These are phyloP conservation scores for Inonotus obliquus DNA, from an alignment of 1,284 basidiomycete species.

Conservation along the genomic window DNA sequence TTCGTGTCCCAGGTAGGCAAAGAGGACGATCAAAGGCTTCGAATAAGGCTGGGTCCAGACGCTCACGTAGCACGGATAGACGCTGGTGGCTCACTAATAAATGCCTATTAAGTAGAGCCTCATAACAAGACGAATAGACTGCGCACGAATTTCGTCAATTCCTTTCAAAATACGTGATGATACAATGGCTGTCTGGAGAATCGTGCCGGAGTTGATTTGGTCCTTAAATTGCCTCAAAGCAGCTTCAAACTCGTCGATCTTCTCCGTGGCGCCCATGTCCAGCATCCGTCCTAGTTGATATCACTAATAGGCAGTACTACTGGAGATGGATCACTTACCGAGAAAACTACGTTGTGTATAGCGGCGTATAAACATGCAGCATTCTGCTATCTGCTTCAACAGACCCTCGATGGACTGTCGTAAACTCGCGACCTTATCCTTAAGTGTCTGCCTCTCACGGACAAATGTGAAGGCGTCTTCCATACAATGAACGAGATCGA, in stretches of 20 bases:
- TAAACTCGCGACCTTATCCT: neutral
- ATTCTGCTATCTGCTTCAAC: neutral
- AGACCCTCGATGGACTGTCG: neutral
- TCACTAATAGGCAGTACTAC: neutral
- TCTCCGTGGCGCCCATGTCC: neutral
- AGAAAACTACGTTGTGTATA: neutral
- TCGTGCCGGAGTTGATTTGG: neutral
- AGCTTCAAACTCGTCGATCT: neutral
- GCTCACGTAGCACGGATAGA: no score
- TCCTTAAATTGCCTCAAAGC: neutral
- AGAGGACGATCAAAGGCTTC: no score
- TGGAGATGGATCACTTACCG: neutral
- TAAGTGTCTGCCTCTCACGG: neutral
- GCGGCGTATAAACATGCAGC: neutral
- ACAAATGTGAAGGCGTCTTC: neutral
- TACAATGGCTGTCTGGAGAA: neutral
- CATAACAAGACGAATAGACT: neutral
- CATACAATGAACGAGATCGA: neutral
- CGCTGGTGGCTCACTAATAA: no score
- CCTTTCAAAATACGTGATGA: neutral
- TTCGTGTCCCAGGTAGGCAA: no score
- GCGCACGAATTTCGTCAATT: neutral
- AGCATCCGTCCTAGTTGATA: neutral
- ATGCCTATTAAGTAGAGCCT: no score
- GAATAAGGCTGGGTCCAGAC: no score